Conservation (phyloP, 2,329 filamentous ascomycete genomes). For the Aspergillus carbonarius region DNA sequence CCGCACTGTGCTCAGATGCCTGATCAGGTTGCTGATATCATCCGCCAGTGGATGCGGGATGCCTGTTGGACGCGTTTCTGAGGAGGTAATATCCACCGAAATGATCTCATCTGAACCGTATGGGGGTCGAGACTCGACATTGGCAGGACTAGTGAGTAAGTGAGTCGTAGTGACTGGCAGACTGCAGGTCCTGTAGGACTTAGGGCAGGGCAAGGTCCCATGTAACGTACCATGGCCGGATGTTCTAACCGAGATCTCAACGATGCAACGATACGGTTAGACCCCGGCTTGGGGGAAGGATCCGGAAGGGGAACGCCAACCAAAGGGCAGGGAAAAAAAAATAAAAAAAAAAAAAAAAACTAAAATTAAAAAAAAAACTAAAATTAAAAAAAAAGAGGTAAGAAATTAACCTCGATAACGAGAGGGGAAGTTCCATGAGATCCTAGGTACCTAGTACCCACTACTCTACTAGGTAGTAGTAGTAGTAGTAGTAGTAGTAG, state of each 20-base stretch:
- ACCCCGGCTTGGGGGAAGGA: background rate
- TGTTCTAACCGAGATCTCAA: conserved; percentile 7
- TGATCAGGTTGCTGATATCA: background rate
- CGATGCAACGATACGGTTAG: conserved; percentile 2
- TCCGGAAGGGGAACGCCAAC: too few species aligned
- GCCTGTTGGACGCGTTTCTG: background rate
- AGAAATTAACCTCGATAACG: too few species aligned
- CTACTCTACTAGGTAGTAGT: too few species aligned
- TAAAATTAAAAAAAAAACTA: too few species aligned
- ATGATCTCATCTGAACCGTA: background rate
- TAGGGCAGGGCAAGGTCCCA: background rate
- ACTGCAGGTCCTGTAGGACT: conserved; percentile 1
- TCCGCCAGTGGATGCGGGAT: background rate
- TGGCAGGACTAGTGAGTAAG: background rate
- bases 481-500: too few species aligned
- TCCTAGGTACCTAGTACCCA: too few species aligned
- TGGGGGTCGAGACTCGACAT: background rate
- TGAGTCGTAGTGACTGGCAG: background rate
- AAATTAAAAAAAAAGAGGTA: too few species aligned
- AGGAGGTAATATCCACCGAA: background rate
- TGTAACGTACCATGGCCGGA: conserved; percentile 7
- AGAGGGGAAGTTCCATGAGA: too few species aligned
- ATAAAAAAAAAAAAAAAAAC: too few species aligned
- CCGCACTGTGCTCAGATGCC: background rate
- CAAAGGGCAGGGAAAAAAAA: too few species aligned